Percentiles rank a stretch among this genome's conserved stretches.
phyloP scores from a whole-genome alignment of 306 rosid genomes.

The Rosa rugosa region DNA sequence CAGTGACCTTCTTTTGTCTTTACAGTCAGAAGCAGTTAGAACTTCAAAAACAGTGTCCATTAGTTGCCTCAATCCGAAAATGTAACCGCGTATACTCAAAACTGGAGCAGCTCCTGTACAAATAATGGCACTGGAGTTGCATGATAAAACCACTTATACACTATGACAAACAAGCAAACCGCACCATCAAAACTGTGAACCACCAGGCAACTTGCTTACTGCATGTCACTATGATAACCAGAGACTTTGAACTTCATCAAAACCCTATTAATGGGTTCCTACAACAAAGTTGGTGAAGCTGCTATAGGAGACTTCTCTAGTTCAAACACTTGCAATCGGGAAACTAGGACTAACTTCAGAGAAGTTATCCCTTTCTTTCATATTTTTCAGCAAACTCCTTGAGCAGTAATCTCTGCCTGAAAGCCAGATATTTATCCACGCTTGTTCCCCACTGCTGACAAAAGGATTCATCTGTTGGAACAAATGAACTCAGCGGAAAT shows the following conservation, averaged over 20 bases:
- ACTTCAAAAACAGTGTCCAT: slow-evolving; percentile 16
- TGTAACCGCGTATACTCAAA: slow-evolving; percentile 10
- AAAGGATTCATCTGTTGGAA: slow-evolving; percentile 89
- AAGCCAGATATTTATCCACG: slow-evolving; percentile 78
- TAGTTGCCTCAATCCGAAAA: slow-evolving; percentile 17
- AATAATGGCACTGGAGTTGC: slow-evolving; percentile 24
- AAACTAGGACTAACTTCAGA: slow-evolving; percentile 23
- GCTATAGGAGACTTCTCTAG: slow-evolving; percentile 20
- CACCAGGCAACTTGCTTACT: slow-evolving; percentile 4
- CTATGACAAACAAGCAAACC: not conserved
- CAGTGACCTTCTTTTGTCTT: not conserved
- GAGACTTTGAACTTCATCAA: slow-evolving; percentile 26
- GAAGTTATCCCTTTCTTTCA: slow-evolving; percentile 50
- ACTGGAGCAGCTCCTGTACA: slow-evolving; percentile 37
- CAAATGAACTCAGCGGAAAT: slow-evolving; percentile 82
- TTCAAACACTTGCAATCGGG: slow-evolving; percentile 28
- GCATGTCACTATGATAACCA: slow-evolving; percentile 6
- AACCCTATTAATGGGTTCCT: not conserved
- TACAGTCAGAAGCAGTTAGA: slow-evolving; percentile 20
- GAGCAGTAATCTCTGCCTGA: slow-evolving; percentile 72
- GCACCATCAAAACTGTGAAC: slow-evolving; percentile 1
- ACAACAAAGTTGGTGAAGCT: slow-evolving; percentile 16
- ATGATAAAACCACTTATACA: slow-evolving; percentile 6
- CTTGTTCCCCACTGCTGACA: slow-evolving; percentile 96
- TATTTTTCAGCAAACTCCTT: slow-evolving; percentile 76